Base-by-base conservation (phyloP, 345 rosid species). In the Melaleuca quinquenervia region DNA sequence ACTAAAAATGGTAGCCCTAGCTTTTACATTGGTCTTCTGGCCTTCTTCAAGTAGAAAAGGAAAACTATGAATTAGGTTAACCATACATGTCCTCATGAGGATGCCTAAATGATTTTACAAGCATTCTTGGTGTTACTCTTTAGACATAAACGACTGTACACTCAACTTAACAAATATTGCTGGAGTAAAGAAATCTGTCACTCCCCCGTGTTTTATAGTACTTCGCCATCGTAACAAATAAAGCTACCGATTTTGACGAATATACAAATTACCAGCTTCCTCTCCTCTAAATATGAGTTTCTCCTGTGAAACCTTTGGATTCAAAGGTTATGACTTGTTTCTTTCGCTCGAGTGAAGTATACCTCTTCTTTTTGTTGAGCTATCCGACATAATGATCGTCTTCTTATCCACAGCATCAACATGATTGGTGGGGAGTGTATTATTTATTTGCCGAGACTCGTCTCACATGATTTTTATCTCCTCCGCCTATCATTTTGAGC, bases 201-300 rank as follows among this genome's bases (percentile, higher is more conserved):
- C 0, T 32, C 32, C 6, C 13, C 18, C 7, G 0, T 32, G 1
- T 32, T 16, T 70, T 70, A 18, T 6, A 9, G 24, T 6, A 48
- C 9, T 70, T 70, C 1, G 5, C 13, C 1, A 2, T 9, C 5
- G 48, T 9, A 7, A 70, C 36, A 5, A 9, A 18, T 18, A 70
- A 18, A 64, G 22, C 7, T 18, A 5, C 3, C 16, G 6, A 36
- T 32, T 70, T 64, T 41, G 7, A 32, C 6, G 8, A 32, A 32
- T 16, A 18, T 9, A 18, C 18, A 36, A 70, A 18, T 18, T 70
- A 9, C 48, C 26, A 11, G 7, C 80, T 70, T 36, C 78, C 48
- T 36, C 41, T 11, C 22, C 44, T 15, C 76, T 64, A 1, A 64
- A 64, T 20, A 64, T 20, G 24, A 64, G 15, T 32, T 51, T 16